Evolutionary conservation across 1,139 yeast genomes (phyloP).

Genomic region (Protomyces lactucae-debilis): DNA sequence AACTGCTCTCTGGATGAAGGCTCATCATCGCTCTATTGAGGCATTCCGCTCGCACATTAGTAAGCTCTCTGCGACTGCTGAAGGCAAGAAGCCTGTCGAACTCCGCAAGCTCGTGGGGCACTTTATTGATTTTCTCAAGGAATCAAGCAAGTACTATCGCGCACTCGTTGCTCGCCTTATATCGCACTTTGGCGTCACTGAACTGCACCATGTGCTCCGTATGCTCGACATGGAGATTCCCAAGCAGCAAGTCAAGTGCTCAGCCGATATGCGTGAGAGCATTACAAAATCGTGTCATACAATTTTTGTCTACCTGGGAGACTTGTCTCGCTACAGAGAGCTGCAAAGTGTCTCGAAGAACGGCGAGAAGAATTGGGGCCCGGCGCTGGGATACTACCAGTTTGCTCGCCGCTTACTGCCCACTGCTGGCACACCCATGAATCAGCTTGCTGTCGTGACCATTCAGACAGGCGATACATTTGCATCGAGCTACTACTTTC

Average conservation of each 20-base stretch:
- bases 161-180: constrained; percentile 28
- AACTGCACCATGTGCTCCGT: constrained; percentile 27
- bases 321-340: constrained; percentile 34
- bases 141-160: constrained; percentile 30
- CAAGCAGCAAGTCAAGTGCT: neutral
- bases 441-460: constrained; percentile 34
- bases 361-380: constrained; percentile 31
- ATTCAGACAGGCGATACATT: constrained; percentile 29
- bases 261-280: constrained; percentile 4
- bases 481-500: constrained; percentile 32
- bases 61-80: constrained; percentile 26
- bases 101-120: constrained; percentile 29
- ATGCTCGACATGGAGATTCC: constrained; percentile 25
- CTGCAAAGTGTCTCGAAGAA: constrained; percentile 26
- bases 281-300: constrained; percentile 30
- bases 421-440: constrained; percentile 31
- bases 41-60: constrained; percentile 27
- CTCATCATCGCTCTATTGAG: constrained; percentile 31
- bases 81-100: constrained; percentile 29
- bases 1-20: constrained; percentile 29
- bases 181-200: constrained; percentile 25
- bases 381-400: constrained; percentile 31
- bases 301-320: constrained; percentile 32
- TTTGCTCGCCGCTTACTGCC: constrained; percentile 33
- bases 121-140: constrained; percentile 30